Base-by-base conservation (phyloP, 2,329 filamentous ascomycete genomes). In the Verticillium albo-atrum region DNA sequence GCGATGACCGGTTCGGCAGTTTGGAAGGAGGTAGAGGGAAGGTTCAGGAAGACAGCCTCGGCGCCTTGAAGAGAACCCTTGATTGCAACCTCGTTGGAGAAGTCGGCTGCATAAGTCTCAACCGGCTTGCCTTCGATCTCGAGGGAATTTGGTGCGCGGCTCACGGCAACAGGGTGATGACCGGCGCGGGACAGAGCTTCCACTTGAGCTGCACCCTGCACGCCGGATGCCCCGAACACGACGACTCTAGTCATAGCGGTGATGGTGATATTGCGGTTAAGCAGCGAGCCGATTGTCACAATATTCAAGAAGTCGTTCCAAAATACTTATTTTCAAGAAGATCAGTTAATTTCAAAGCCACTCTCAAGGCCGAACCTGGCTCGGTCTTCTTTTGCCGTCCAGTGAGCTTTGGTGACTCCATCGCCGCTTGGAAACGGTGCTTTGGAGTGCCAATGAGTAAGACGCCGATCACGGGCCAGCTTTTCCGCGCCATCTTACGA, bases 1-100 rank as follows among this genome's bases (percentile, higher is more conserved):
- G 81, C 79, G 20, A 72, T 75, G 1, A 81, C 78, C 0, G 82
- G 87, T 2, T 69, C 77, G 0, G 62, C 57, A 2, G 57, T 35
- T 34, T 69, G 66, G 54, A 69, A 69, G 1, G 67, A 68, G 3
- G 67, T 68, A 9, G 67, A 68, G 17, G 67, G 67, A 12, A 69
- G 55, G 53, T 69, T 69, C 35, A 69, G 62, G 56, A 69, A 68
- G 26, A 68, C 58, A 12, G 65, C 60, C 12, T 68, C 66, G 20
- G 56, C 64, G 9, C 55, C 60, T 17, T 37, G 34, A 1, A 68
- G 52, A 15, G 62, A 62, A n/a, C 27, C 50, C 4, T 42, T 54
- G 15, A 67, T 58, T 28, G 61, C 62, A 12, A 42, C 58, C 15
- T 53, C 27, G 54, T 59, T 60, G 2, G 57, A 50, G 54, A 67